These are phyloP conservation scores for Isabelozyma heimii DNA, from an alignment of 805 yeast genomes.

Conservation along the genomic window DNA sequence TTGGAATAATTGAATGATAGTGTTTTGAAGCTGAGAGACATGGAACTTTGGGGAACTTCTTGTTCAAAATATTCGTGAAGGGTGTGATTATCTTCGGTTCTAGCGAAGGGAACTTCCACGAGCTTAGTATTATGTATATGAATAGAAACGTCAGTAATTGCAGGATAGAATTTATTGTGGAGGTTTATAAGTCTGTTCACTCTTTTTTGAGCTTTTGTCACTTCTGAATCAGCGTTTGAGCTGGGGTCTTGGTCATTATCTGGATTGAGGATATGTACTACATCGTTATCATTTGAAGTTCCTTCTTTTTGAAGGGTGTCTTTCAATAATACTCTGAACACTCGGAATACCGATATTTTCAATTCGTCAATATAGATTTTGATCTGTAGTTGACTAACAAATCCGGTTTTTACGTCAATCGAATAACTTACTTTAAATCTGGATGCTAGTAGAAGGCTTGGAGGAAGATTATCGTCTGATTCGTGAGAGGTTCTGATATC, in stretches of 20 bases:
- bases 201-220: conserved; percentile 1
- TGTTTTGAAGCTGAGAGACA: conserved; percentile 23
- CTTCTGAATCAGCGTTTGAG: not conserved
- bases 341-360: conserved; percentile 10
- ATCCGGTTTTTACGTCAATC: conserved; percentile 15
- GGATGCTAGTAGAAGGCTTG: conserved; percentile 5
- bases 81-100: conserved; percentile 16
- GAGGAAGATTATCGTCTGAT: conserved; percentile 3
- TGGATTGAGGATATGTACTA: not conserved
- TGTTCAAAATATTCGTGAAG: conserved; percentile 18
- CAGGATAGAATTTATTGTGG: conserved; percentile 18
- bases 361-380: conserved; percentile 21
- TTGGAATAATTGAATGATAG: conserved; percentile 21
- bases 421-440: conserved; percentile 12
- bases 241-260: not conserved
- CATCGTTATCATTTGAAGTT: not conserved
- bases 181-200: conserved; percentile 7
- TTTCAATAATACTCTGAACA: not conserved
- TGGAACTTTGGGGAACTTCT: conserved; percentile 15
- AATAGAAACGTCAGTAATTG: conserved; percentile 22
- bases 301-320: not conserved
- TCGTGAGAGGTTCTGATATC: conserved; percentile 7
- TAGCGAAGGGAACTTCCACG: conserved; percentile 29
- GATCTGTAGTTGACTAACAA: conserved; percentile 13
- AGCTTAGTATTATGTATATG: conserved; percentile 24